Evolutionary conservation across 2,329 filamentous ascomycete genomes (phyloP).

Genomic region (Trichoderma gracile): DNA sequence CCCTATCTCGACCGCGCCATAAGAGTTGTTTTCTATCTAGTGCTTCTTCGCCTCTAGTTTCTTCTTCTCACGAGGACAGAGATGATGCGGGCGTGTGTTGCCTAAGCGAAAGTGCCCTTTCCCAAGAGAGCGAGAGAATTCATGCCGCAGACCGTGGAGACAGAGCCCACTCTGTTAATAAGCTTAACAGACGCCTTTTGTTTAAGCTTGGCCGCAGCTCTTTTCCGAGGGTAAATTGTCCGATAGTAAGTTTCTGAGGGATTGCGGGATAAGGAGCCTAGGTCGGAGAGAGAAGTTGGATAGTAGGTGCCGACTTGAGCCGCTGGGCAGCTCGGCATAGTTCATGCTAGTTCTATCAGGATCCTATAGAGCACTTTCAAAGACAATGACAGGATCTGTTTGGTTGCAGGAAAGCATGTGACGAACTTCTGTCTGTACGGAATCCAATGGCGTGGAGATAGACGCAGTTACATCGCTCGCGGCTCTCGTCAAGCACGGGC

Average conservation of each 20-base stretch:
- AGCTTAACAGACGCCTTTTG: slow-evolving; percentile 15
- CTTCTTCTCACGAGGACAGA: no score
- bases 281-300: slow-evolving; percentile 21
- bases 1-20: not conserved
- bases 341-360: not conserved
- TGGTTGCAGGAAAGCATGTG: not conserved
- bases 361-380: not conserved
- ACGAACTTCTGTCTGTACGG: not conserved
- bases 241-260: not conserved
- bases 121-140: no score
- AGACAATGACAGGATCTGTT: not conserved
- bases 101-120: no score
- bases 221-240: no score
- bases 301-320: not conserved
- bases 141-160: no score
- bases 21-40: no score
- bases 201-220: no score
- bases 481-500: not conserved
- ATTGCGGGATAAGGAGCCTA: not conserved
- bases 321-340: not conserved
- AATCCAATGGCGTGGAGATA: not conserved
- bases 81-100: not conserved
- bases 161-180: not conserved
- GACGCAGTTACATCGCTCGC: slow-evolving; percentile 9
- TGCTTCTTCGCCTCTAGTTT: no score